Evolutionary conservation across 106 monocot species (phyloP), one percentile per base, ranked within the genome.

Genomic region (Agapanthus africanus): DNA sequence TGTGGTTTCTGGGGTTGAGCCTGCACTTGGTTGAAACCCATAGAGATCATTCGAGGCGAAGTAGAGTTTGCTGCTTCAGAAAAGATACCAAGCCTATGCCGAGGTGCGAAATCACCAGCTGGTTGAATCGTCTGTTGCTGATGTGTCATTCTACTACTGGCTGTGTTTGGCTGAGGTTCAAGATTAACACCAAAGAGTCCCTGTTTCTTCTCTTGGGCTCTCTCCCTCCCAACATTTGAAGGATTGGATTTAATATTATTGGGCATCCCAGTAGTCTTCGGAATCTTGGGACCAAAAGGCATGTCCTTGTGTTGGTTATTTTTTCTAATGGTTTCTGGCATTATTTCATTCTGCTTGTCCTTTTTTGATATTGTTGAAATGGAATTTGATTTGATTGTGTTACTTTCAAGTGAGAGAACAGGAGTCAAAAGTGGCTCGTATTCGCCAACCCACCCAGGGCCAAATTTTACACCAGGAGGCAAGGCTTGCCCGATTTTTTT

Each of bases 401-500:
- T 54, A 5, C 70, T 82, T 70, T 59, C 59, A 70, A 70, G 34
- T 70, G 69, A 80, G 36, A 88, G 63, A 69, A 91, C 26, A 35
- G 91, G 72, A 61, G 76, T 74, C 44, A 73, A 70, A 21, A 66
- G 84, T 11, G 90, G 83, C 71, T 95, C 95, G 52, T 81, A 88
- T 54, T 91, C 88, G 14, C 83, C 88, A 56, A 95, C 88, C 95
- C 95, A 95, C 36, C 95, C 95, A 37, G 80, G 88, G 18, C 95
- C 95, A 76, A 88, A 95, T 66, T 88, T 81, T 21, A 91, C 41
- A n/a, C 86, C 91, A 62, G 81, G 30, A 56, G 95, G 95, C 30
- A 95, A 67, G 15, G 73, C 70, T 69, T 75, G 78, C 67, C 77
- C 70, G 38, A 91, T 88, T 54, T 71, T 81, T 41, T 81, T 67